Evolutionary conservation across 148 eudicot species (phyloP).

Genomic region (Cornus controversa): DNA sequence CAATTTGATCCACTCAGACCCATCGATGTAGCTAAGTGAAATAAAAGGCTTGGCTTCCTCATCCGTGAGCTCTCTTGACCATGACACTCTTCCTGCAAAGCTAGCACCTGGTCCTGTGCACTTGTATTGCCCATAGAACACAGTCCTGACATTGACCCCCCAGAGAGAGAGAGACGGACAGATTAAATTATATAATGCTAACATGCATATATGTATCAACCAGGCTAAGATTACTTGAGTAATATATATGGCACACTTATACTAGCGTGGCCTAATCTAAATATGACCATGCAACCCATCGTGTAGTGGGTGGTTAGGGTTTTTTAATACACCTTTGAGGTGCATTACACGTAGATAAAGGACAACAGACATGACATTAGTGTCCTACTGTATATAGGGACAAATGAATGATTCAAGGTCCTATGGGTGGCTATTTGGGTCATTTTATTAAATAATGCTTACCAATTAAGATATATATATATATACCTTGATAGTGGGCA

Average conservation of each 20-base stretch:
- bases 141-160: conserved; percentile 77
- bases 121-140: conserved; percentile 92
- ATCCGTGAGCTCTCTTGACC: conserved; percentile 88
- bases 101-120: conserved; percentile 86
- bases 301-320: not conserved
- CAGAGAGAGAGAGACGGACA: not conserved
- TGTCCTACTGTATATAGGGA: not conserved
- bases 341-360: not conserved
- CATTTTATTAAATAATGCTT: too few relatives aligned
- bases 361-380: not conserved
- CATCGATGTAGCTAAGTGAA: conserved; percentile 82
- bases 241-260: not conserved
- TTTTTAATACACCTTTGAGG: not conserved
- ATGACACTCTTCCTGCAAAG: conserved; percentile 84
- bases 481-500: too few relatives aligned
- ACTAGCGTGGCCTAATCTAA: not conserved
- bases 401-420: not conserved
- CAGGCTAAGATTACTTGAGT: not conserved
- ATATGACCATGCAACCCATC: not conserved
- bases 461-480: not conserved
- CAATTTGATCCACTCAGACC: conserved; percentile 78
- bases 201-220: not conserved
- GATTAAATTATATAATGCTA: not conserved
- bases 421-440: not conserved
- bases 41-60: conserved; percentile 92